Evolutionary conservation across 805 yeast species (phyloP), one percentile per base, ranked within the genome.

Genomic region (Candida mattraensis): DNA sequence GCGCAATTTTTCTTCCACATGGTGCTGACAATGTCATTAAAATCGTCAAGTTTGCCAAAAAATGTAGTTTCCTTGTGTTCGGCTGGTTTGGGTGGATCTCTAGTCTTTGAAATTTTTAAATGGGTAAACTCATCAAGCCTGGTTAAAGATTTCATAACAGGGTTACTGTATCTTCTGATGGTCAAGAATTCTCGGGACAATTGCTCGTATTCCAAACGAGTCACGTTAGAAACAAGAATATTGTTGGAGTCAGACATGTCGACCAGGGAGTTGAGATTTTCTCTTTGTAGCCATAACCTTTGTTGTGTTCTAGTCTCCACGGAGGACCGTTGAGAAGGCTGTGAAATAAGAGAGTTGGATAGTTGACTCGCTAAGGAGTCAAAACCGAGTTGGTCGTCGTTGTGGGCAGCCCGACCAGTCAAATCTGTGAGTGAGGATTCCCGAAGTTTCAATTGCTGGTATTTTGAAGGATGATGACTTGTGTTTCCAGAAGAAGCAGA

Each of bases 201-300:
- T 42, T 86, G 69, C 56, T 87, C 95, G 52, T 78, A 83, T 53
- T 84, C 93, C n/a, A 87, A 72, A 46, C 86, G 70, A 5, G 78
- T 71, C 27, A 72, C 72, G 52, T 63, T 62, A 22, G 67, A 48
- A 12, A 51, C 46, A 14, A 58, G 32, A 7, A 42, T 36, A 18
- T 42, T 48, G 18, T 48, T 51, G 18, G 47, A 54, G 44, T 49
- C 60, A 34, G 50, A 64, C 34, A 80, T 59, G 54, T 82, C 89
- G 62, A 81, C 64, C 26, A 83, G 63, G 3, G 86, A 78, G 49
- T 76, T 81, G 19, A 57, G 39, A 34, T 54, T 57, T 47, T 84
- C 91, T 45, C 91, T 67, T 56, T 84, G 95, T 21, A 87, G 64
- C 95, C 95, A 86, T 33, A 87, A 69, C 44, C 80, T 74, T 53